A percentile compares a stretch with the other conserved stretches of the same genome.
Evolutionary conservation across 495 filamentous ascomycete species (phyloP).

Genomic region (Peziza echinospora): DNA sequence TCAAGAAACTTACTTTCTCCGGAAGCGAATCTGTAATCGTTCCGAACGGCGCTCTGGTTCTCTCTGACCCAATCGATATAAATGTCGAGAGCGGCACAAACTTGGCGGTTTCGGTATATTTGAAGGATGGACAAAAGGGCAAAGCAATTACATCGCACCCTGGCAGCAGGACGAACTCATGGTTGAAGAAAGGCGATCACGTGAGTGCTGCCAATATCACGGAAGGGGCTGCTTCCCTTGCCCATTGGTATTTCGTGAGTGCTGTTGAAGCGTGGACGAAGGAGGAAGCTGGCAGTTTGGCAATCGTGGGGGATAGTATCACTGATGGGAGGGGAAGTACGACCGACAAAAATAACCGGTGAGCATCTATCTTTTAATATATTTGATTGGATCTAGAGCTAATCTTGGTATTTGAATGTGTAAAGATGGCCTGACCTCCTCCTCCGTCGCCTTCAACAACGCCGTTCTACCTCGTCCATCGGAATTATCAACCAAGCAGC

Average conservation of each 20-base stretch:
- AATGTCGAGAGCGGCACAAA: constrained; percentile 26
- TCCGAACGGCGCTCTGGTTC: constrained; percentile 33
- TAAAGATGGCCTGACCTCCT: constrained; percentile 51
- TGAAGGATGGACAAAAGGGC: constrained; percentile 32
- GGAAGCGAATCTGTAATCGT: constrained; percentile 31
- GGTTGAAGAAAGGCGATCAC: constrained; percentile 33
- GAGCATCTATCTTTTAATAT: too few species aligned
- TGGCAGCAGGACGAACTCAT: constrained; percentile 43
- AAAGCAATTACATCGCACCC: constrained; percentile 43
- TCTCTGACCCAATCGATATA: constrained; percentile 43
- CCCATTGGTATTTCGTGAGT: constrained; percentile 38
- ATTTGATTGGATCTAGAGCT: background rate
- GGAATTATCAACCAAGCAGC: constrained; percentile 50
- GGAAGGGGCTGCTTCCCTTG: constrained; percentile 21
- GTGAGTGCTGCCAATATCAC: constrained; percentile 27
- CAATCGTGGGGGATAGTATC: constrained; percentile 52
- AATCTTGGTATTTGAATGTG: constrained; percentile 9
- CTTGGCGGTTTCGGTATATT: constrained; percentile 38
- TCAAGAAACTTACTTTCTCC: constrained; percentile 35
- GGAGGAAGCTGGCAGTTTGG: constrained; percentile 25
- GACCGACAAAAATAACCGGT: constrained; percentile 43
- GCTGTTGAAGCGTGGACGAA: constrained; percentile 37
- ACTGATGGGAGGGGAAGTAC: constrained; percentile 47
- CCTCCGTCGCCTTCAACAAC: constrained; percentile 31
- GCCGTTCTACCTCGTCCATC: constrained; percentile 24